These are phyloP conservation scores for Boechera stricta DNA, from an alignment of 345 rosid genomes.

Conservation along the genomic window DNA sequence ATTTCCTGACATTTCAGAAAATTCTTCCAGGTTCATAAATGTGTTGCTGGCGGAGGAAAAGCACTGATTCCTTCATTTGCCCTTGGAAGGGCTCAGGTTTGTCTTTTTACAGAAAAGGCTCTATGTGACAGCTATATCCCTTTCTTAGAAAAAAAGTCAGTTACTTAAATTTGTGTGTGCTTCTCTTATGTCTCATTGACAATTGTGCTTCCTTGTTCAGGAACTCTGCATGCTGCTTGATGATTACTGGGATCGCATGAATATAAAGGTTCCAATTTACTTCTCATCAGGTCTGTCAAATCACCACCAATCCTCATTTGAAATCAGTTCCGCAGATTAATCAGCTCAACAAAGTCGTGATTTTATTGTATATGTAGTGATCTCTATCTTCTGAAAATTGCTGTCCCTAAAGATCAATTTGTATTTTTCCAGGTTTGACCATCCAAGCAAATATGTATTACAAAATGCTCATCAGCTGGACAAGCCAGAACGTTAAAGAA, in stretches of 20 bases:
- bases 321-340: not conserved
- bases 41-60: constrained; percentile 93
- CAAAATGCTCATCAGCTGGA: constrained; percentile 96
- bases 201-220: constrained; percentile 45
- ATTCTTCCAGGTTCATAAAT: constrained; percentile 74
- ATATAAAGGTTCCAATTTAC: constrained; percentile 88
- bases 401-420: not conserved
- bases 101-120: constrained; percentile 5
- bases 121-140: not conserved
- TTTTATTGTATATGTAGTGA: not conserved
- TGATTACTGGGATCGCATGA: constrained; percentile 98
- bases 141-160: constrained; percentile 1
- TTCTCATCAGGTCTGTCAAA: constrained; percentile 82
- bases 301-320: constrained; percentile 4
- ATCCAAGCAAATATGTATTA: constrained; percentile 98
- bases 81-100: constrained; percentile 97
- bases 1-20: constrained; percentile 13
- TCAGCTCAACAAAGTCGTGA: not conserved
- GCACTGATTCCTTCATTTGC: constrained; percentile 98
- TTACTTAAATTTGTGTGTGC: constrained; percentile 1
- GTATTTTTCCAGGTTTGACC: constrained; percentile 74
- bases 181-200: constrained; percentile 23
- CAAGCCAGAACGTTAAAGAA: constrained; percentile 91
- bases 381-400: constrained; percentile 15
- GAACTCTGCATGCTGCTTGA: constrained; percentile 92